Conservation (phyloP, 1,284 basidiomycete genomes). For the Clitocybe nebularis region DNA sequence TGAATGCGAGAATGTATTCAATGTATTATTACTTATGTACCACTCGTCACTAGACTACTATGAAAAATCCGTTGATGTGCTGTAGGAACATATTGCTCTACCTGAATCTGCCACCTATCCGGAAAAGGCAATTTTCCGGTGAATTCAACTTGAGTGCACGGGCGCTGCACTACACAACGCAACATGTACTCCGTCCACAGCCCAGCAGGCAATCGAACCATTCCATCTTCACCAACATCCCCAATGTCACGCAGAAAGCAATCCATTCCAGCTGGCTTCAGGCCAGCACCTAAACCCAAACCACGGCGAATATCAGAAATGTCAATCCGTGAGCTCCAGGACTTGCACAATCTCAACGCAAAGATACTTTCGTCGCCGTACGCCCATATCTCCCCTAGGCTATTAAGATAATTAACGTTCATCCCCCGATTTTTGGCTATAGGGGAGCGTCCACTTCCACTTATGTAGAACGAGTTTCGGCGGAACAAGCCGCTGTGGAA, state of each 20-base stretch:
- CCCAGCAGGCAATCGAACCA: constrained; percentile 15
- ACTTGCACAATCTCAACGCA: constrained; percentile 56
- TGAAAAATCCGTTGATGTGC: constrained; percentile 4
- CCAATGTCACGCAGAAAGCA: constrained; percentile 40
- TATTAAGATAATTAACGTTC: background rate
- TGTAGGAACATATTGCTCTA: background rate
- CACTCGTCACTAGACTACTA: background rate
- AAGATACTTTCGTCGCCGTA: constrained; percentile 62
- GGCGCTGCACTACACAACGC: background rate
- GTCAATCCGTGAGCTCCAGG: constrained; percentile 62
- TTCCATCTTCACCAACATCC: constrained; percentile 36
- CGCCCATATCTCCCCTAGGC: too few species aligned
- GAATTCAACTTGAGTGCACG: constrained; percentile 6
- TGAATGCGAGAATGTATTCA: background rate
- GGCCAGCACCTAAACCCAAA: constrained; percentile 52
- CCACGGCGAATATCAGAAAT: constrained; percentile 53
- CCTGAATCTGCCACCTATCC: constrained; percentile 7
- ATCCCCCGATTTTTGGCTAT: constrained; percentile 3
- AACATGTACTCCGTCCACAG: constrained; percentile 7
- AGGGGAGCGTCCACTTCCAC: constrained; percentile 69
- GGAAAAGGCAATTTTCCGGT: constrained; percentile 14
- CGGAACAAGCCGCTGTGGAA: constrained; percentile 64
- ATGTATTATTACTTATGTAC: constrained; percentile 2
- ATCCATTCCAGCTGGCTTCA: constrained; percentile 47
- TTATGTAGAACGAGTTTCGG: constrained; percentile 59